These are phyloP conservation scores for Pelargonium myrrhifolium DNA, from an alignment of 441 rosid species.

Conservation along the genomic window DNA sequence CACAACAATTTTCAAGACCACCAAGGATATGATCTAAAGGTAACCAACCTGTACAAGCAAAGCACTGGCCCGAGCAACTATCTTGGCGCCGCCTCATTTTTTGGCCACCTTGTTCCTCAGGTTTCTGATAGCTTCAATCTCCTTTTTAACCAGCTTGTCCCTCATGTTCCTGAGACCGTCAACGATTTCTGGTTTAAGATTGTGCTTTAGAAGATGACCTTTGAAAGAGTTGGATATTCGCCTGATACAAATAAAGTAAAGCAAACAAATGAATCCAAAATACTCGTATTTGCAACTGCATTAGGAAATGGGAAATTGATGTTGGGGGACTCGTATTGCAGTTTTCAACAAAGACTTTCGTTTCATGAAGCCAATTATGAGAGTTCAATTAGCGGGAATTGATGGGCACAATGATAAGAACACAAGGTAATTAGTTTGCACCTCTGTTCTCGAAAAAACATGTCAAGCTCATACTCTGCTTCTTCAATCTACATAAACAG, in stretches of 20 bases:
- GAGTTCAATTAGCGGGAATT: neutral
- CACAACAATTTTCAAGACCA: no score
- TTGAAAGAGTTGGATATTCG: neutral
- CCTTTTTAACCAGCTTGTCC: neutral
- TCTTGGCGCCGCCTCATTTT: neutral
- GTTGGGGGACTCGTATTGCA: neutral
- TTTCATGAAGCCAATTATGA: neutral
- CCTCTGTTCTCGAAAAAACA: constrained; percentile 71
- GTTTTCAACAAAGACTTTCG: neutral
- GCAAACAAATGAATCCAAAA: neutral
- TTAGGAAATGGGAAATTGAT: neutral
- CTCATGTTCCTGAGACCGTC: neutral
- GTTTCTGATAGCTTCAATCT: neutral
- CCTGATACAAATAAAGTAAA: neutral
- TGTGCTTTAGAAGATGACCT: neutral
- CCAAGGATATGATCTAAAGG: no score
- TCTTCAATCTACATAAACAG: constrained; percentile 45
- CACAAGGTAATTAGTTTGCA: constrained; percentile 16
- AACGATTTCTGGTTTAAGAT: neutral
- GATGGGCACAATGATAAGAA: neutral
- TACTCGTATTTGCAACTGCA: neutral
- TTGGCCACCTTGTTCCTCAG: neutral
- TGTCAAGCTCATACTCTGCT: constrained; percentile 59
- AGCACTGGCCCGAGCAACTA: no score
- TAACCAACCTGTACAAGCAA: no score